Conservation (phyloP, 108 stramenopile genomes). For the Parietichytrium sp. region DNA sequence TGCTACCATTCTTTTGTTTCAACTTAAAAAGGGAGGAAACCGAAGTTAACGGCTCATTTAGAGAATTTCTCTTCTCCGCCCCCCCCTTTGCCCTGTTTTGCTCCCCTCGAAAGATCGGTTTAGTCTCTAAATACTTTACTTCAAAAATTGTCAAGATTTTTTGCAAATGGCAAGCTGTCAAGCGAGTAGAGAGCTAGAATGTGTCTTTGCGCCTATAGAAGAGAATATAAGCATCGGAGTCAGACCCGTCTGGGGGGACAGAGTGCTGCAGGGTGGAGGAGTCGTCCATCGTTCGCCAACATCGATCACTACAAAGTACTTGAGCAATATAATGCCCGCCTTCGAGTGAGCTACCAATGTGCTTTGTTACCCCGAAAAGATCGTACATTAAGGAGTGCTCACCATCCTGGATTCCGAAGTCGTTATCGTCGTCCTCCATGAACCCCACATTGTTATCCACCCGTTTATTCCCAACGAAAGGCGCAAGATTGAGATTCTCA, state of each 20-base stretch:
- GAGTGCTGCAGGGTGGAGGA: background rate
- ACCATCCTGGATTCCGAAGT: background rate
- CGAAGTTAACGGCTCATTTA: too few relatives aligned
- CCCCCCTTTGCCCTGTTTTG: too few relatives aligned
- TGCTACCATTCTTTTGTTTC: too few relatives aligned
- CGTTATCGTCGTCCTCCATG: background rate
- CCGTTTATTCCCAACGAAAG: too few relatives aligned
- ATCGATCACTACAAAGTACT: background rate
- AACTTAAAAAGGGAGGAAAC: too few relatives aligned
- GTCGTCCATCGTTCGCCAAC: background rate
- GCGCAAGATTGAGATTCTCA: conserved; percentile 1
- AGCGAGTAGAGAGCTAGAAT: too few relatives aligned
- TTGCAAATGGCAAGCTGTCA: too few relatives aligned
- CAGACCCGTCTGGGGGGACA: background rate
- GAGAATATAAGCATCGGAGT: background rate
- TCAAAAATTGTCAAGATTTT: too few relatives aligned
- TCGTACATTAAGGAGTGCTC: background rate
- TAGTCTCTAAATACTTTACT: too few relatives aligned
- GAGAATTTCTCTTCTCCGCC: too few relatives aligned
- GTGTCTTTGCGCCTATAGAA: too few relatives aligned
- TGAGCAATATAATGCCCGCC: conserved; percentile 30
- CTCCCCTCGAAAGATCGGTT: too few relatives aligned
- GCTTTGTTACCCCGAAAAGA: background rate
- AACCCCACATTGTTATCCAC: background rate
- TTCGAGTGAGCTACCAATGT: background rate